A percentile compares a stretch with the other conserved stretches of the same genome.
Evolutionary conservation across 2,329 filamentous ascomycete species (phyloP).

Genomic region (Colletotrichum sp.): DNA sequence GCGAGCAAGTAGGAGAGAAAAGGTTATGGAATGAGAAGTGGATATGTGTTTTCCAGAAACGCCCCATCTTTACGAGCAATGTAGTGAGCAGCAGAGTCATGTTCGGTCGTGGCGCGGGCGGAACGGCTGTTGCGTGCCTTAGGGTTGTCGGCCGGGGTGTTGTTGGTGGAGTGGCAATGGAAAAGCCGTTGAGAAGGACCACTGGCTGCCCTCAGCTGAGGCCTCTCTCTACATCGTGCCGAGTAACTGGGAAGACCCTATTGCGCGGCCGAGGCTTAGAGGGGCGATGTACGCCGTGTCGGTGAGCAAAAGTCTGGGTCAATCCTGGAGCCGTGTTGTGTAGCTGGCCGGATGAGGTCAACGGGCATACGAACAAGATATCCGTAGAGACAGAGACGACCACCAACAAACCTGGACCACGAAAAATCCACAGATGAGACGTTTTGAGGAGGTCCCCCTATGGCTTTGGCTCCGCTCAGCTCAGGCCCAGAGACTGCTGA

Average conservation of each 20-base stretch:
- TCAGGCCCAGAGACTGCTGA: not conserved
- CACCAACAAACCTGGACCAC: not conserved
- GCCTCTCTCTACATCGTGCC: not conserved
- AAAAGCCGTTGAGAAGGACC: not conserved
- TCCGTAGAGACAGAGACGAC: not conserved
- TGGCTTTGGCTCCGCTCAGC: not conserved
- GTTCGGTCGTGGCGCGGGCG: not conserved
- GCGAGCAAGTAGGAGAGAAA: not conserved
- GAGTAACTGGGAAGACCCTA: not conserved
- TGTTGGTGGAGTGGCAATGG: not conserved
- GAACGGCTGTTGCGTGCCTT: slow-evolving; percentile 8
- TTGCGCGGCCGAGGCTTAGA: not conserved
- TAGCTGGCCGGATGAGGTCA: not conserved
- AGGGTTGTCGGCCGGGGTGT: not conserved
- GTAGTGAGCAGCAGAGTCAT: slow-evolving; percentile 9
- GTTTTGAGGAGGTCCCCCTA: not conserved
- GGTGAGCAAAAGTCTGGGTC: not conserved
- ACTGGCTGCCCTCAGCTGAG: not conserved
- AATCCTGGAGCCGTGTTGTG: not conserved
- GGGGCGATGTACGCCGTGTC: not conserved
- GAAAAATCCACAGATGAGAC: not conserved
- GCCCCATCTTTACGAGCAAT: slow-evolving; percentile 14
- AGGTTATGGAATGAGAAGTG: slow-evolving; percentile 9
- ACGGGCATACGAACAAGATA: not conserved
- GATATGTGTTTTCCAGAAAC: not conserved